Evolutionary conservation across 2,329 filamentous ascomycete genomes (phyloP), one percentile per base, ranked within the genome.

Genomic region (Sarocladiaceae sp.): DNA sequence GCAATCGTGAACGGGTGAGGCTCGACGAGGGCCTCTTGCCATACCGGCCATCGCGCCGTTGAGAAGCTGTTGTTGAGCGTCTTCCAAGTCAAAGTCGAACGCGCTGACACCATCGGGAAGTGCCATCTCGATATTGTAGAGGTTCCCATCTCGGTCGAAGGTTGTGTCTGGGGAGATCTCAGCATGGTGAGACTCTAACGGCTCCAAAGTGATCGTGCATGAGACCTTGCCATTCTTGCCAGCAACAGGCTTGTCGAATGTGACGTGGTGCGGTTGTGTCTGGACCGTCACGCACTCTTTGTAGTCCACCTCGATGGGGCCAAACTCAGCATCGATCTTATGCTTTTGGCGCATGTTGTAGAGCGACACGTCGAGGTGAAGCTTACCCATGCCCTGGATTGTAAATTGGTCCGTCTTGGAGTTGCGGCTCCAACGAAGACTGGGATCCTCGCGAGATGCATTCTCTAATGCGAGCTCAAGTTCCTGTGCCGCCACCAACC

Each of bases 261-360:
- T 72, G 50, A 80, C 79, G 22, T 78, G 81, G 33, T 84, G 77
- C 0, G 80, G 71, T 0, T 66, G 64, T 1, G 84, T 86, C 0
- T 77, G 61, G 3, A 74, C 72, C 0, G 83, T 81, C 10, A 94
- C 73, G 46, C 85, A 87, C 71, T 99, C 94, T 52, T 95, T 87
- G 70, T 97, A 99, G 59, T 95, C 91, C 55, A 99, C 96, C 61
- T 96, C 89, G 56, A 99, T 96, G 51, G 84, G 86, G 12, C 93
- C 92, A 75, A 96, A 96, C 73, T 84, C 56, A 77, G 91, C 78
- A 83, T 96, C 67, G 76, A 79, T 90, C 66, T 94, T 96, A 71
- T 97, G 86, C 63, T 96, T 90, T 50, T 90, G 88, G 58, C 94
- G 84, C 10, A 99, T 81, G 39, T 92, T 83, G 67, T 97, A 90